phyloP scores from a whole-genome alignment of 2,329 filamentous ascomycete species.

The Orbilia blumenaviensis region DNA sequence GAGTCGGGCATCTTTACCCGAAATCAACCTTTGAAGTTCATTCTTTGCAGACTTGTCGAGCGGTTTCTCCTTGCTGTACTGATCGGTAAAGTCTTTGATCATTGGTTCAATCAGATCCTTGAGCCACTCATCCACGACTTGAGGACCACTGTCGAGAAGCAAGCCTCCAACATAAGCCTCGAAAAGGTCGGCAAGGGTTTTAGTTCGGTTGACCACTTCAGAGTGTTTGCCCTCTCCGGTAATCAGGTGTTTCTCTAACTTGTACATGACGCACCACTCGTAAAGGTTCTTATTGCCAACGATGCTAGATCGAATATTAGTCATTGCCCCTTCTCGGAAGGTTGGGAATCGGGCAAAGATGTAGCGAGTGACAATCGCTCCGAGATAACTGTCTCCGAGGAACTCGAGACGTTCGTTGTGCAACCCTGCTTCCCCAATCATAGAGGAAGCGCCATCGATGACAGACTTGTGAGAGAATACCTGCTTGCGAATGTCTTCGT shows the following conservation, averaged over 20 bases:
- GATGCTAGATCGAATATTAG: constrained; percentile 56
- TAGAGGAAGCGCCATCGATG: constrained; percentile 55
- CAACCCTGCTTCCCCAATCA: constrained; percentile 55
- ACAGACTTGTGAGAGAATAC: constrained; percentile 57
- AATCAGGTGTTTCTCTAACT: constrained; percentile 68
- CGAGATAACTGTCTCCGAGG: constrained; percentile 57
- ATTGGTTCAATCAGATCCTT: constrained; percentile 56
- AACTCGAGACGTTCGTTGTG: constrained; percentile 58
- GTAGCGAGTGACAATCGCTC: constrained; percentile 57
- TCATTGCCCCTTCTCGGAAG: constrained; percentile 56
- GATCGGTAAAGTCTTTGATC: constrained; percentile 53
- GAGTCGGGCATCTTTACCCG: constrained; percentile 53
- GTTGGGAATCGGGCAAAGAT: constrained; percentile 56
- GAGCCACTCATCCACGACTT: constrained; percentile 55
- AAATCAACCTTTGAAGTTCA: constrained; percentile 52
- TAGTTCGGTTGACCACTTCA: constrained; percentile 40
- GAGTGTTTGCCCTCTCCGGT: constrained; percentile 51
- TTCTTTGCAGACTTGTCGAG: constrained; percentile 58
- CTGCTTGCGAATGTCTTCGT: constrained; percentile 55
- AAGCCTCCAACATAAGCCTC: constrained; percentile 58
- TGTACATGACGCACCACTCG: constrained; percentile 64
- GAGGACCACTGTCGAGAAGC: constrained; percentile 54
- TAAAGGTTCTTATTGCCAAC: constrained; percentile 56
- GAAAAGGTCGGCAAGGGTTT: constrained; percentile 57
- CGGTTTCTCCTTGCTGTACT: constrained; percentile 49